Evolutionary conservation across 176 grass and related monocot species (phyloP), one percentile per base, ranked within the genome.

Genomic region (Oryza coarctata): DNA sequence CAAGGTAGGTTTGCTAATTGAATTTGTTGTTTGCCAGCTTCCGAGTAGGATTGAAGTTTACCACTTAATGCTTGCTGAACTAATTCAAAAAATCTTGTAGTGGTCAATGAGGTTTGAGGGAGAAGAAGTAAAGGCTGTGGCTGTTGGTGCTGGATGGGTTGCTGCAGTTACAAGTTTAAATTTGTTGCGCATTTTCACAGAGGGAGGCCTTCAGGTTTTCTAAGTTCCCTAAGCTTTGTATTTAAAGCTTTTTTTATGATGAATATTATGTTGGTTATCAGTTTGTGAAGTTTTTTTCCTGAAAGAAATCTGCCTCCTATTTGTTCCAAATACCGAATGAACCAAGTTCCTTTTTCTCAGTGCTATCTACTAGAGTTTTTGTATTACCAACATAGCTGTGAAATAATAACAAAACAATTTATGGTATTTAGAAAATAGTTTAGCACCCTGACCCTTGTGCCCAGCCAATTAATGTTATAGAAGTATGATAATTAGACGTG

Each of bases 81-180:
- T 34, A 86, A 65, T 74, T 17, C 15, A 3, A 49, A 49, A 49
- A 49, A 14, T 15, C 14, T 10, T 65, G 27, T 74, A 98, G 95
- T 98, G 95, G 95, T 98, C 92, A 84, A 98, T 98, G 95, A 91
- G 95, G 72, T 93, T 98, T 82, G 95, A 98, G 76, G 86, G 81
- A 31, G 95, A 98, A 75, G 95, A 98, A 89, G 88, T 94, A 74
- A 98, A 93, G 68, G 87, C 82, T 76, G 92, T 98, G 33, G 86
- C 95, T 30, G 71, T 98, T 67, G 95, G 92, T 80, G 74, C 80
- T 72, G 86, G 86, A 74, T 98, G 95, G 95, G 92, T 98, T 81
- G 92, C 95, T 82, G 88, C 92, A 68, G 68, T 93, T 50, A 94
- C 90, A 58, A 94, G 67, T 75, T 90, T 88, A 85, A 94, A 98